phyloP scores from a whole-genome alignment of 2,329 filamentous ascomycete species.

The Claviceps africana region DNA sequence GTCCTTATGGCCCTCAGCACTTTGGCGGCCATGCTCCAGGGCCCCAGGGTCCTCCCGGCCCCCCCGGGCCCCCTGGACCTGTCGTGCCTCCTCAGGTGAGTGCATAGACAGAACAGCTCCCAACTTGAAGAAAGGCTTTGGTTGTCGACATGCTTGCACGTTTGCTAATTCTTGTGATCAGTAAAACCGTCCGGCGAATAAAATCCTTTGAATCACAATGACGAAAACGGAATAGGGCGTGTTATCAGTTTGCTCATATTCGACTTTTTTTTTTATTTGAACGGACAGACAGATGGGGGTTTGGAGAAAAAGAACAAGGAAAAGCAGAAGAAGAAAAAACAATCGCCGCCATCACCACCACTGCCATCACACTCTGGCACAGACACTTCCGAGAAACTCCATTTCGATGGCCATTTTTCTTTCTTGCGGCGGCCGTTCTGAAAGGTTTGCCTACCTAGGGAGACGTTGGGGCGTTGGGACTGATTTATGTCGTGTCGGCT shows the following conservation, averaged over 20 bases:
- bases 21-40: constrained; percentile 22
- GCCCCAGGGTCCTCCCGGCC: constrained; percentile 23
- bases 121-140: not conserved
- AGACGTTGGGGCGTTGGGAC: constrained; percentile 16
- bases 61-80: constrained; percentile 22
- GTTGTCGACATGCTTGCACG: not conserved
- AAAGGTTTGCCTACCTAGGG: constrained; percentile 10
- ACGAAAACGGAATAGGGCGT: not conserved
- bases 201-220: not conserved
- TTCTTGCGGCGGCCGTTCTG: constrained; percentile 11
- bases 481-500: constrained; percentile 14
- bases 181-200: not conserved
- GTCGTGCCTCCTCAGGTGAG: constrained; percentile 27
- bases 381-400: constrained; percentile 6
- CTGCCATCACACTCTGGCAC: not conserved
- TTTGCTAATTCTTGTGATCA: constrained; percentile 1
- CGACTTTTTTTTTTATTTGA: not conserved
- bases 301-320: not conserved
- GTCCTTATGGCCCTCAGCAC: constrained; percentile 27
- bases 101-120: constrained; percentile 1
- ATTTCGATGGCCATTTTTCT: constrained; percentile 13
- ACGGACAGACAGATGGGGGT: not conserved
- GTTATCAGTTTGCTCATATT: not conserved
- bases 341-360: no score
- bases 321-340: not conserved